phyloP scores from a whole-genome alignment of 306 rosid species.

The Echinosophora koreensis region DNA sequence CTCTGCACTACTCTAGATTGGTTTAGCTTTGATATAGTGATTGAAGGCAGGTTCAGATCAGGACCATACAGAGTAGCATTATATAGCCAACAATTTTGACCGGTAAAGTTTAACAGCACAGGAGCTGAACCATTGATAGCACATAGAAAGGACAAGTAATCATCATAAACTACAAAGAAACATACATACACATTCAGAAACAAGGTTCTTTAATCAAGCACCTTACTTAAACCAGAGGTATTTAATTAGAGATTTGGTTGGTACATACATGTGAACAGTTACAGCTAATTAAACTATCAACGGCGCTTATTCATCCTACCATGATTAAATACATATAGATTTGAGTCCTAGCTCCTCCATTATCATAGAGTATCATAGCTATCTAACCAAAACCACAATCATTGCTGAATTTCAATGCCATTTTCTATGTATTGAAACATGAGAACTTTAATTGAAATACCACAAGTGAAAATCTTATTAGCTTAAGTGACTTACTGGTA shows the following conservation, averaged over 20 bases:
- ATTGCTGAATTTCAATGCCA: neutral
- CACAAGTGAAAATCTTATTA: neutral
- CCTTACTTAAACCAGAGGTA: neutral
- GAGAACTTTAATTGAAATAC: conserved; percentile 25
- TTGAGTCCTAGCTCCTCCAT: neutral
- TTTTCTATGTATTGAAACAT: neutral
- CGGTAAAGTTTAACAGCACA: conserved; percentile 86
- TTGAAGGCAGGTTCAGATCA: conserved; percentile 93
- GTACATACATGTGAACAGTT: conserved; percentile 1
- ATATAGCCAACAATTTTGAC: conserved; percentile 64
- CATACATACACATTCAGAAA: conserved; percentile 15
- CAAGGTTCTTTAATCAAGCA: neutral
- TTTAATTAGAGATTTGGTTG: neutral
- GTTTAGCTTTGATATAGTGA: conserved; percentile 81
- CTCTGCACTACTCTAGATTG: conserved; percentile 71
- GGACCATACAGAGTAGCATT: conserved; percentile 63
- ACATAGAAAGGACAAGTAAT: conserved; percentile 89
- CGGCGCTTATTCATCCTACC: neutral
- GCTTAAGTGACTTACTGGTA: conserved; percentile 67
- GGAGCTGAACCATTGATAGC: conserved; percentile 84
- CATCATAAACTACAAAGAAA: conserved; percentile 72
- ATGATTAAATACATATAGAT: neutral
- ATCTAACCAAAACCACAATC: conserved; percentile 22
- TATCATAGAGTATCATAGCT: conserved; percentile 12
- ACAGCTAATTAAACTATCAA: neutral